Evolutionary conservation across 768 basidiomycete species (phyloP).

Genomic region (Hygrophorus russula): DNA sequence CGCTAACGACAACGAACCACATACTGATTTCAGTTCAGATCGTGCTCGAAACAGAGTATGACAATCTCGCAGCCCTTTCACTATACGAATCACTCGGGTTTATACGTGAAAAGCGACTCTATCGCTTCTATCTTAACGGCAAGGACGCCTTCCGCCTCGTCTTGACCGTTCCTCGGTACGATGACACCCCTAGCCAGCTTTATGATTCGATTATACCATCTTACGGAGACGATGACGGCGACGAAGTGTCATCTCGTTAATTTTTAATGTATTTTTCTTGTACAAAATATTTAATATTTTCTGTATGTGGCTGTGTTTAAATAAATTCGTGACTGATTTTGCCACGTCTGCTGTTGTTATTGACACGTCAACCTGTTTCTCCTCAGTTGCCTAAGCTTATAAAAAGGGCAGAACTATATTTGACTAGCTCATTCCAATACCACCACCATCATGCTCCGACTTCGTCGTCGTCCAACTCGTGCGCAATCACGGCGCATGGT

Average conservation of each 20-base stretch:
- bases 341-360: conserved; percentile 2
- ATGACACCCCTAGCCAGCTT: conserved; percentile 22
- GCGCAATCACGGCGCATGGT: conserved; percentile 41
- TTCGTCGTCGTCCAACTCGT: conserved; percentile 42
- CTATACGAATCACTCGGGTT: conserved; percentile 92
- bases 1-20: conserved; percentile 1
- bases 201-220: conserved; percentile 1
- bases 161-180: conserved; percentile 40
- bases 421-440: conserved; percentile 10
- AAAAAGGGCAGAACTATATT: not conserved
- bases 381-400: not conserved
- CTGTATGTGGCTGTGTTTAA: no score
- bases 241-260: conserved; percentile 14
- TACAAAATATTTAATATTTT: not conserved
- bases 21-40: conserved; percentile 37
- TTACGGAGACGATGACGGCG: conserved; percentile 27
- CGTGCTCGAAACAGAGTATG: conserved; percentile 91
- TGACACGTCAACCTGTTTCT: conserved; percentile 6
- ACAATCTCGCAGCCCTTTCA: conserved; percentile 80
- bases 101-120: conserved; percentile 88
- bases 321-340: not conserved
- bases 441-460: conserved; percentile 24
- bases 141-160: conserved; percentile 90
- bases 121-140: conserved; percentile 93
- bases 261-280: not conserved